A percentile compares a stretch with the other conserved stretches of the same genome.
phyloP scores from a whole-genome alignment of 352 stramenopile species.

The Globisporangium solare region DNA sequence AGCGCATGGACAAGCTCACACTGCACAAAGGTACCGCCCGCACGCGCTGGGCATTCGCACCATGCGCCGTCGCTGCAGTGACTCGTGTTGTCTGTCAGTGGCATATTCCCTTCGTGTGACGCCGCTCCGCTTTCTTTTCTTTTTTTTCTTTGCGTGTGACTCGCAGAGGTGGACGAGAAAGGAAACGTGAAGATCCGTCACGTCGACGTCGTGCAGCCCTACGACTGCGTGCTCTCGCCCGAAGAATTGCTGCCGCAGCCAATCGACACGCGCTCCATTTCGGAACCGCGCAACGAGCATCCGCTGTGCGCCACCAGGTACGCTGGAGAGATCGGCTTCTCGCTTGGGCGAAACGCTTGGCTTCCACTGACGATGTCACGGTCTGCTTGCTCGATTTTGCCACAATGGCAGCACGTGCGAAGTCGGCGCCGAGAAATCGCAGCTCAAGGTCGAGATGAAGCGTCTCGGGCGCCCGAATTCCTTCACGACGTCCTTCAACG shows the following conservation, averaged over 20 bases:
- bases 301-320: conserved; percentile 73
- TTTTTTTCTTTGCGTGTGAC: neutral
- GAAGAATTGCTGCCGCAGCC: conserved; percentile 46
- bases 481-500: conserved; percentile 84
- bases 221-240: conserved; percentile 43
- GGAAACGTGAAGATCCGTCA: conserved; percentile 44
- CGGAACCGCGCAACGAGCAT: conserved; percentile 51
- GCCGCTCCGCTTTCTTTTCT: neutral
- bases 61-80: neutral
- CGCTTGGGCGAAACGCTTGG: neutral
- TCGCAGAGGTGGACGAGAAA: conserved; percentile 52
- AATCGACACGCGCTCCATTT: conserved; percentile 60
- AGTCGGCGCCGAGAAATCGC: conserved; percentile 68
- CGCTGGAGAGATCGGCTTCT: neutral
- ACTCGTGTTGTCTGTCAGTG: neutral
- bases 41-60: conserved; percentile 2
- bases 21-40: conserved; percentile 46
- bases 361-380: neutral
- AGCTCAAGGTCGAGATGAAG: conserved; percentile 68
- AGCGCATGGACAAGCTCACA: conserved; percentile 72
- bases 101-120: too few relatives aligned
- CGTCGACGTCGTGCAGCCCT: conserved; percentile 48
- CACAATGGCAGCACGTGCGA: conserved; percentile 35
- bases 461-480: conserved; percentile 59
- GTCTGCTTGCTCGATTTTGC: neutral